phyloP scores from a whole-genome alignment of 805 yeast species.

The Tetrapisispora fleetii region DNA sequence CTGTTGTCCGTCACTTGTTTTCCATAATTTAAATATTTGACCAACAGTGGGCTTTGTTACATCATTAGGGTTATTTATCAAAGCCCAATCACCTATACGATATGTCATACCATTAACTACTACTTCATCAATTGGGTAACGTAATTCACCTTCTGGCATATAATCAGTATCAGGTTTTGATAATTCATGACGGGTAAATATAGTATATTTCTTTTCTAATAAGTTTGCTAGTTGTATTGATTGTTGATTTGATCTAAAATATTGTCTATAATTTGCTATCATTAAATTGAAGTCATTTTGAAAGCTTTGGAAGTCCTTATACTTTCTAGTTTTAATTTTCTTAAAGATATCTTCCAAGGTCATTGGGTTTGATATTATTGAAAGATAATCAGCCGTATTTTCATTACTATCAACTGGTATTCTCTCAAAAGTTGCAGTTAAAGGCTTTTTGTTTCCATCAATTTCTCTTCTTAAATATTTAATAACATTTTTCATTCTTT shows the following conservation, averaged over 20 bases:
- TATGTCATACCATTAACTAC: conserved; percentile 63
- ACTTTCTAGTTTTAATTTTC: conserved; percentile 77
- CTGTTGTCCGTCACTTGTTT: conserved; percentile 63
- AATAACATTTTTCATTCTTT: conserved; percentile 78
- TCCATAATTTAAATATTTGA: conserved; percentile 90
- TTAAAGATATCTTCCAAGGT: conserved; percentile 66
- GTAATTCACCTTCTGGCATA: conserved; percentile 47
- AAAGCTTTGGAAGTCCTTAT: conserved; percentile 64
- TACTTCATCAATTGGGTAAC: conserved; percentile 72
- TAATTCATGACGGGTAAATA: conserved; percentile 56
- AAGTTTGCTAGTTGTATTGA: conserved; percentile 51
- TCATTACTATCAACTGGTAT: conserved; percentile 48
- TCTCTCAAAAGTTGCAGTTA: conserved; percentile 66
- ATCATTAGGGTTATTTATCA: conserved; percentile 80
- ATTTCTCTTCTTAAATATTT: conserved; percentile 69
- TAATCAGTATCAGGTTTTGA: conserved; percentile 75
- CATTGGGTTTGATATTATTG: conserved; percentile 47
- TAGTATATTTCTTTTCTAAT: conserved; percentile 53
- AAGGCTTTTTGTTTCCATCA: conserved; percentile 39
- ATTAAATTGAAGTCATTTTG: conserved; percentile 66
- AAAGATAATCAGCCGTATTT: conserved; percentile 31
- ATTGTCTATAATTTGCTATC: conserved; percentile 63
- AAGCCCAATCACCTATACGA: conserved; percentile 91
- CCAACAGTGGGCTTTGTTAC: conserved; percentile 84
- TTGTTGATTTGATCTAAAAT: conserved; percentile 47